Percentiles rank a stretch among this genome's conserved stretches.
phyloP scores from a whole-genome alignment of 148 eudicot genomes.

The Camellia sinensis region DNA sequence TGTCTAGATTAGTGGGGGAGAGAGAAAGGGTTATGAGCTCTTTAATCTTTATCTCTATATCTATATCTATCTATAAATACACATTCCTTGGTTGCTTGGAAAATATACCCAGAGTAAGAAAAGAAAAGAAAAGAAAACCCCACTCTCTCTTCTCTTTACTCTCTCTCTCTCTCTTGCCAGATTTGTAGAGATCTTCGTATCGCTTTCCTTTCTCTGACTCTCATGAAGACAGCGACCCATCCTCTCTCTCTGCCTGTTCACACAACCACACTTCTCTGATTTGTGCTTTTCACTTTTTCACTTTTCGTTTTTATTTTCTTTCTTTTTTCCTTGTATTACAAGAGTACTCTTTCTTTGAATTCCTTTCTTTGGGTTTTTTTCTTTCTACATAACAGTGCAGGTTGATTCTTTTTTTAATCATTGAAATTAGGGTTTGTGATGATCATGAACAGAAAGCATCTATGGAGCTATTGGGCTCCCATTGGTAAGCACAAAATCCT shows the following conservation, averaged over 20 bases:
- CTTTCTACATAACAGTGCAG: background rate
- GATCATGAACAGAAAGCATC: background rate
- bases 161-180: background rate
- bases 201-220: conserved; percentile 18
- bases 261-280: conserved; percentile 5
- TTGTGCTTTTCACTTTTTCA: conserved; percentile 9
- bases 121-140: background rate
- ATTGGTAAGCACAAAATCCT: conserved; percentile 2
- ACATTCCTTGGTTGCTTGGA: conserved; percentile 1
- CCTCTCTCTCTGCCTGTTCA: conserved; percentile 6
- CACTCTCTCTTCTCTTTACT: background rate
- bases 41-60: background rate
- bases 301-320: background rate
- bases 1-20: background rate
- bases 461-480: background rate
- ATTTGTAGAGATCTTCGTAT: conserved; percentile 9
- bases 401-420: background rate
- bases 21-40: background rate
- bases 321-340: background rate
- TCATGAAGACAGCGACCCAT: conserved; percentile 30
- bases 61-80: conserved; percentile 2
- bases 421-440: conserved; percentile 7
- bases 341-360: background rate
- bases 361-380: background rate
- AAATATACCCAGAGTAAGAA: background rate